These are phyloP conservation scores for Lachancea sp. DNA, from an alignment of 805 yeast species.

Conservation along the genomic window DNA sequence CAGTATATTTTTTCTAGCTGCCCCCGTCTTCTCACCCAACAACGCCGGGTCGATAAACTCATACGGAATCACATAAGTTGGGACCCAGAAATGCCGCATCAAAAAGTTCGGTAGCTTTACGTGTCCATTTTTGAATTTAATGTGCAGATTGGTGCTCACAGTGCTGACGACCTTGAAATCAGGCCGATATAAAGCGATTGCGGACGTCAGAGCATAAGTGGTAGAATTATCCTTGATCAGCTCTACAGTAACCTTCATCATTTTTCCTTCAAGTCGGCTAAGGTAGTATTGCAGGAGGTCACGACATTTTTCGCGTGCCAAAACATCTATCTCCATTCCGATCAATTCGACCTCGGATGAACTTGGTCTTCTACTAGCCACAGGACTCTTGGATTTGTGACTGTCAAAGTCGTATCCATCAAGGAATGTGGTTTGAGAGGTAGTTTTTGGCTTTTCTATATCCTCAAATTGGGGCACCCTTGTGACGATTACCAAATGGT, in stretches of 20 bases:
- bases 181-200: constrained; percentile 26
- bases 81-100: constrained; percentile 27
- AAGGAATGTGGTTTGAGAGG: neutral
- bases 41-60: constrained; percentile 29
- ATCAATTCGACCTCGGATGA: constrained; percentile 13
- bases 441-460: neutral
- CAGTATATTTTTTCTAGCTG: neutral
- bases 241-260: constrained; percentile 29
- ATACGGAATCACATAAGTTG: constrained; percentile 28
- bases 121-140: constrained; percentile 32
- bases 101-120: constrained; percentile 31
- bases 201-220: constrained; percentile 19
- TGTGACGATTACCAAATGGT: constrained; percentile 53
- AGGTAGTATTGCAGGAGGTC: constrained; percentile 25
- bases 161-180: constrained; percentile 29
- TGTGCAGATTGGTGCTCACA: constrained; percentile 31
- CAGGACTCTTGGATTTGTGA: neutral
- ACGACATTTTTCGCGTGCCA: constrained; percentile 21
- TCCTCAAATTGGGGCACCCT: constrained; percentile 37
- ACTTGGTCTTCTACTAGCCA: neutral
- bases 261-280: constrained; percentile 17
- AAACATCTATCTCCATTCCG: constrained; percentile 23
- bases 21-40: constrained; percentile 15
- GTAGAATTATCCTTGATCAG: constrained; percentile 25
- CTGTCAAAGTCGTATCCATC: constrained; percentile 1